These are phyloP conservation scores for Talaromyces marneffei DNA, from an alignment of 2,329 filamentous ascomycete genomes.

Conservation along the genomic window DNA sequence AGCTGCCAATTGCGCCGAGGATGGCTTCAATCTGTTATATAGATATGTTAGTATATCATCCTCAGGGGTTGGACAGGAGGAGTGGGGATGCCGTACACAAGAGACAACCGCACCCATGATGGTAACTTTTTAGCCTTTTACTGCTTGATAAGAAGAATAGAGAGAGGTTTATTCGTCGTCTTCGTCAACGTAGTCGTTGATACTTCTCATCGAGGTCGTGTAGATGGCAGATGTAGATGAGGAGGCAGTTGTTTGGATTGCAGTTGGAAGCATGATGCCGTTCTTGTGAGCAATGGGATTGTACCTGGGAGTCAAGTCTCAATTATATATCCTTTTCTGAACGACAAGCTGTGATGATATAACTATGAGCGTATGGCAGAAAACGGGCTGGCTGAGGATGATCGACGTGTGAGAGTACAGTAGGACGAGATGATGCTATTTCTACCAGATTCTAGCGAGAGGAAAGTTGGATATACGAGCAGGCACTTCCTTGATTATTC, in stretches of 20 bases:
- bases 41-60: slow-evolving; percentile 17
- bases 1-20: slow-evolving; percentile 59
- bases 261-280: slow-evolving; percentile 7
- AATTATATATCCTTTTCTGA: neutral
- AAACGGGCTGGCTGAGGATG: neutral
- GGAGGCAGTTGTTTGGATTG: slow-evolving; percentile 8
- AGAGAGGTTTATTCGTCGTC: slow-evolving; percentile 3
- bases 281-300: too few species aligned
- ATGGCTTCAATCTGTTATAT: slow-evolving; percentile 50
- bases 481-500: slow-evolving; percentile 3
- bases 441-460: neutral
- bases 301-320: neutral
- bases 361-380: neutral
- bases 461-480: too few species aligned
- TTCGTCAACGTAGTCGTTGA: slow-evolving; percentile 13
- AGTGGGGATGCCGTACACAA: slow-evolving; percentile 57
- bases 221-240: neutral
- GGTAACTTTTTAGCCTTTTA: slow-evolving; percentile 13
- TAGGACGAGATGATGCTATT: neutral
- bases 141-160: neutral
- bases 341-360: neutral
- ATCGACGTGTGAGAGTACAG: neutral
- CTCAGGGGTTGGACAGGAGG: neutral
- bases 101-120: slow-evolving; percentile 79
- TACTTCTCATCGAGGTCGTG: slow-evolving; percentile 3